Percentiles rank a stretch among this genome's conserved stretches.
phyloP scores from a whole-genome alignment of 2,329 filamentous ascomycete species.

The Colletotrichum scovillei region DNA sequence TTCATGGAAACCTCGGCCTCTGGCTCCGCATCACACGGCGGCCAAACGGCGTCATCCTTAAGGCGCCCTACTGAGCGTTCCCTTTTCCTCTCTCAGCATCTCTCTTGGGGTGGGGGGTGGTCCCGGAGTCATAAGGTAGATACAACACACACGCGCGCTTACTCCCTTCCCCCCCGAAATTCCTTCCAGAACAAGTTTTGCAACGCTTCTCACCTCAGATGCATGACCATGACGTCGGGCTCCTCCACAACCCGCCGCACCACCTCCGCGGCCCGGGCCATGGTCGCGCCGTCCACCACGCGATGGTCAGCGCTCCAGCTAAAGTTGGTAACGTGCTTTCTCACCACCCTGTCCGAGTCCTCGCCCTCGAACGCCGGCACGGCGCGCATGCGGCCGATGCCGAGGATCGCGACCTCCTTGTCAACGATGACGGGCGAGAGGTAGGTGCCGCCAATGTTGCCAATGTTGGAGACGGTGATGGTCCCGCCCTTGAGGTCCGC shows the following conservation, averaged over 20 bases:
- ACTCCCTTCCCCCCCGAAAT: background rate
- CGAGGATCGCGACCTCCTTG: conserved; percentile 91
- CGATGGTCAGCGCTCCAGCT: conserved; percentile 98
- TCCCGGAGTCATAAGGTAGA: background rate
- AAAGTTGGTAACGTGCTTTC: conserved; percentile 86
- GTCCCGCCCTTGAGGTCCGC: conserved; percentile 87
- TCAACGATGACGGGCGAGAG: conserved; percentile 92
- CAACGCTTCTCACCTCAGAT: conserved; percentile 67
- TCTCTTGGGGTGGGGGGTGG: background rate
- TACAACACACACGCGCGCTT: background rate
- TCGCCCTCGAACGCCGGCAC: conserved; percentile 79
- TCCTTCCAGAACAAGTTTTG: background rate
- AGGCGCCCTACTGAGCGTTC: background rate
- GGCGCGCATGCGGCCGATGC: conserved; percentile 82
- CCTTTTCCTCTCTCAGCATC: background rate
- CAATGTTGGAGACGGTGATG: conserved; percentile 96
- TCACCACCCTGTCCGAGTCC: conserved; percentile 69
- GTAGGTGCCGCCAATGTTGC: conserved; percentile 92
- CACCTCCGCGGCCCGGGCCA: conserved; percentile 88
- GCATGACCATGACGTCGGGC: conserved; percentile 87
- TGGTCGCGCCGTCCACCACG: conserved; percentile 93
- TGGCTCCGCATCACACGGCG: conserved; percentile 6
- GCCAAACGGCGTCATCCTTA: background rate
- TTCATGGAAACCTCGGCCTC: too few relatives aligned
- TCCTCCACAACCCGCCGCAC: conserved; percentile 84